phyloP scores from a whole-genome alignment of 1,284 basidiomycete genomes.

The Filobasidium uniguttulatum region DNA sequence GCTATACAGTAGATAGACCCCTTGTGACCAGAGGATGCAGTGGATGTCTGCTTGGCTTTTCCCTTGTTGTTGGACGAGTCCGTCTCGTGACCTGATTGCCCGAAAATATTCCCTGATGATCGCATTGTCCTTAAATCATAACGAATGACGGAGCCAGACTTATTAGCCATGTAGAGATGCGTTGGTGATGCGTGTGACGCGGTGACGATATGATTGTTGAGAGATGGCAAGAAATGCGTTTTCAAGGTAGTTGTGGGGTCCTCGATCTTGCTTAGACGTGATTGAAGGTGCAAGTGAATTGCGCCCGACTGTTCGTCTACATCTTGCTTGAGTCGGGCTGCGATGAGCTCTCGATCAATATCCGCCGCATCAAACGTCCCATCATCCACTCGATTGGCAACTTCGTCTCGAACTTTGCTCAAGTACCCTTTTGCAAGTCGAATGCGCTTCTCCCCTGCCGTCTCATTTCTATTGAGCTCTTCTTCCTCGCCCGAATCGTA shows the following conservation, averaged over 20 bases:
- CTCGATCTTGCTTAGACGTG: slow-evolving; percentile 2
- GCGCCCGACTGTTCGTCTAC: slow-evolving; percentile 42
- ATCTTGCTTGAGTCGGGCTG: slow-evolving; percentile 75
- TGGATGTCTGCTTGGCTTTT: slow-evolving; percentile 38
- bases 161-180: slow-evolving; percentile 65
- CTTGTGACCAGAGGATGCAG: slow-evolving; percentile 67
- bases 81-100: slow-evolving; percentile 36
- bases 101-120: slow-evolving; percentile 47
- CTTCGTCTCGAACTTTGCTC: slow-evolving; percentile 59
- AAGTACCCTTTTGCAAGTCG: slow-evolving; percentile 82
- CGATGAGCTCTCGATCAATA: slow-evolving; percentile 81
- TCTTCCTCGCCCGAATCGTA: slow-evolving; percentile 59
- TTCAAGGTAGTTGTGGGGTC: slow-evolving; percentile 13
- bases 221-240: slow-evolving; percentile 18
- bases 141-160: slow-evolving; percentile 70
- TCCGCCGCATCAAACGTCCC: slow-evolving; percentile 87
- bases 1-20: slow-evolving; percentile 75
- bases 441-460: slow-evolving; percentile 84
- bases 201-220: slow-evolving; percentile 20
- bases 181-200: slow-evolving; percentile 19
- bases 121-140: slow-evolving; percentile 48
- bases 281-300: slow-evolving; percentile 27
- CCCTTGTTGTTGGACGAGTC: slow-evolving; percentile 40
- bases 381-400: slow-evolving; percentile 38
- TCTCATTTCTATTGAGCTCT: slow-evolving; percentile 53